Conservation (phyloP, 2,329 filamentous ascomycete species). For the Curvularia sp. region DNA sequence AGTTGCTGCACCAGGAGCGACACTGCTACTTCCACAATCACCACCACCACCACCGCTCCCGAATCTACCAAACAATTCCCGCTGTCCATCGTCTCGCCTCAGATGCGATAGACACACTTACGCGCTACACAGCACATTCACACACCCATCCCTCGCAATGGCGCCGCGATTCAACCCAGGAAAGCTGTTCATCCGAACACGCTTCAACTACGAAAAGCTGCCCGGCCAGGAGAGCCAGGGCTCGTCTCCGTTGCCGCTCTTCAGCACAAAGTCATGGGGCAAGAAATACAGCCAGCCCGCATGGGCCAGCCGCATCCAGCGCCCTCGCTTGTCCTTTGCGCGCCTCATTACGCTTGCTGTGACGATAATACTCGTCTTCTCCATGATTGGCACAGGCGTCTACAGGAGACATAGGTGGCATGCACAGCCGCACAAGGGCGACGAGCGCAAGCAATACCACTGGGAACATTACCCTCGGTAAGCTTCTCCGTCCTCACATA, state of each 20-base stretch:
- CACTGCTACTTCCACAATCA: neutral
- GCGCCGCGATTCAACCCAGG: slow-evolving; percentile 55
- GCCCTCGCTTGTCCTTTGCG: slow-evolving; percentile 53
- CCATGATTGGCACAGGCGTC: slow-evolving; percentile 54
- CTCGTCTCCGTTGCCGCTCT: slow-evolving; percentile 51
- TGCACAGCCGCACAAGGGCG: slow-evolving; percentile 43
- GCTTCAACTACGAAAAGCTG: slow-evolving; percentile 57
- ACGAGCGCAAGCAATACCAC: slow-evolving; percentile 49
- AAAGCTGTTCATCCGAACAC: slow-evolving; percentile 54
- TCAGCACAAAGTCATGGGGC: slow-evolving; percentile 49
- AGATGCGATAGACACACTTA: slow-evolving; percentile 43
- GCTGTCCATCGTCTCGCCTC: slow-evolving; percentile 29
- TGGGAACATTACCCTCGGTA: slow-evolving; percentile 57
- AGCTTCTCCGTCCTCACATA: slow-evolving; percentile 12
- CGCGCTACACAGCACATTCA: slow-evolving; percentile 25
- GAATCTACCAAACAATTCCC: neutral
- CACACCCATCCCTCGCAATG: slow-evolving; percentile 33
- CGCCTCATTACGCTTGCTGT: slow-evolving; percentile 53
- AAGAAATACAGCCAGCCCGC: slow-evolving; percentile 44
- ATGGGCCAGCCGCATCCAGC: slow-evolving; percentile 51
- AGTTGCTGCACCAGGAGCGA: slow-evolving; percentile 1
- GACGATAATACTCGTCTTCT: slow-evolving; percentile 51
- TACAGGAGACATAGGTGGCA: slow-evolving; percentile 49
- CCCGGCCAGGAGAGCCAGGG: slow-evolving; percentile 53
- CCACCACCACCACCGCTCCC: slow-evolving; percentile 7